A percentile compares a stretch with the other conserved stretches of the same genome.
phyloP scores from a whole-genome alignment of 2,329 filamentous ascomycete species.

The Monilinia vaccinii-corymbosi region DNA sequence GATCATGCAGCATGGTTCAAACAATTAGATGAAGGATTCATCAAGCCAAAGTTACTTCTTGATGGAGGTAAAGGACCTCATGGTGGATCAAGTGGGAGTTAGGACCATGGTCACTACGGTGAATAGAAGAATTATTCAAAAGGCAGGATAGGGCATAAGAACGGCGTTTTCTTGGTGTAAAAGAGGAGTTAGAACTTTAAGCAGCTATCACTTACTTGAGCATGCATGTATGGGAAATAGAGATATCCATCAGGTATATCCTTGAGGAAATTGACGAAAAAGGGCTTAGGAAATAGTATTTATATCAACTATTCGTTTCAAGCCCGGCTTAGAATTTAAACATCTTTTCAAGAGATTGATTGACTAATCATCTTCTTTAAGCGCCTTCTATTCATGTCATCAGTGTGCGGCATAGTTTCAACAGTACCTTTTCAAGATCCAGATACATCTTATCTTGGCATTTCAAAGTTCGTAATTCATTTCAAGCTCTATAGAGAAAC shows the following conservation, averaged over 20 bases:
- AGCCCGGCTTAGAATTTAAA: too few relatives aligned
- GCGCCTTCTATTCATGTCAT: too few relatives aligned
- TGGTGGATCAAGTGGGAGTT: slow-evolving; percentile 18
- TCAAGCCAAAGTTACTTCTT: slow-evolving; percentile 82
- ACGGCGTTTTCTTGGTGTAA: slow-evolving; percentile 5
- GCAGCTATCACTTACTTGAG: not conserved
- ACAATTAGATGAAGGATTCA: slow-evolving; percentile 90
- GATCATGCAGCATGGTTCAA: slow-evolving; percentile 86
- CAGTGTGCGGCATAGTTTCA: too few relatives aligned
- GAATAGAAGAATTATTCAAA: not conserved
- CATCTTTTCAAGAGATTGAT: too few relatives aligned
- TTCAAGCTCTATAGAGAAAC: too few relatives aligned
- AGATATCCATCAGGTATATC: not conserved
- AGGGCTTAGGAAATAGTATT: not conserved
- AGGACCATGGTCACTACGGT: not conserved
- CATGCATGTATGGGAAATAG: not conserved
- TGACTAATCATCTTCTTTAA: too few relatives aligned
- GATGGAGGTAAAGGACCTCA: slow-evolving; percentile 46
- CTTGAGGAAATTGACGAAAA: not conserved
- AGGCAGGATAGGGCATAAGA: slow-evolving; percentile 5
- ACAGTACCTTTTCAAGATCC: too few relatives aligned
- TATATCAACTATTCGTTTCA: not conserved
- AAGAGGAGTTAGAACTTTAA: not conserved
- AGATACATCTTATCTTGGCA: too few relatives aligned
- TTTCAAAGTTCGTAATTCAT: too few relatives aligned